These are phyloP conservation scores for Suhomyces guaymorum DNA, from an alignment of 1,139 yeast species.

Conservation along the genomic window DNA sequence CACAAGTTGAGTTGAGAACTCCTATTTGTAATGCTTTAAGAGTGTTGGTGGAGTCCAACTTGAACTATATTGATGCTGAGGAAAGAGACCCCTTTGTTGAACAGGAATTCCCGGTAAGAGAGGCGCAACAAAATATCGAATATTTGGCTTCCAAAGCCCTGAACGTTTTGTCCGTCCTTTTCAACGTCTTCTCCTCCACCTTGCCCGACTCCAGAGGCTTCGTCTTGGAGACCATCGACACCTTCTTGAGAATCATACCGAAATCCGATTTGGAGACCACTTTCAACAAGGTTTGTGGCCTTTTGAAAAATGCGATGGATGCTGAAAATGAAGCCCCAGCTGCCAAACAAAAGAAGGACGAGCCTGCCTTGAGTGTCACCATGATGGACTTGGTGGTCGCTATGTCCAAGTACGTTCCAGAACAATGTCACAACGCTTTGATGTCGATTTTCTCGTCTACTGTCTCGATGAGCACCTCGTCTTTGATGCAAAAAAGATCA, in stretches of 20 bases:
- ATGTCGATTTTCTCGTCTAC: constrained; percentile 76
- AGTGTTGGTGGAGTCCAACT: constrained; percentile 74
- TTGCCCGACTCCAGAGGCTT: constrained; percentile 80
- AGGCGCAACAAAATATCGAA: constrained; percentile 58
- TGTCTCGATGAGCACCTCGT: constrained; percentile 53
- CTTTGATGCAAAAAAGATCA: constrained; percentile 84
- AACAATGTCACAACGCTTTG: constrained; percentile 67
- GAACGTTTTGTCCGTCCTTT: constrained; percentile 79
- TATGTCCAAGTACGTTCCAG: constrained; percentile 81
- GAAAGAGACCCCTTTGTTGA: constrained; percentile 58
- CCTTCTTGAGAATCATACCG: constrained; percentile 71
- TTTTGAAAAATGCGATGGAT: constrained; percentile 74
- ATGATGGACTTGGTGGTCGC: constrained; percentile 90
- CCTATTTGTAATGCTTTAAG: constrained; percentile 80
- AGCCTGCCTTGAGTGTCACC: constrained; percentile 67
- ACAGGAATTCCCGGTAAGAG: constrained; percentile 58
- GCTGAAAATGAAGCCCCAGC: constrained; percentile 49
- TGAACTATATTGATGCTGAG: constrained; percentile 59
- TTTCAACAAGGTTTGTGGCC: constrained; percentile 81
- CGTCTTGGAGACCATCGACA: constrained; percentile 82
- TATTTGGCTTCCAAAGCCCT: constrained; percentile 66
- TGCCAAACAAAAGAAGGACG: constrained; percentile 23
- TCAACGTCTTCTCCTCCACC: constrained; percentile 89
- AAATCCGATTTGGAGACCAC: constrained; percentile 67
- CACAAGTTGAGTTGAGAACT: constrained; percentile 73